Percentiles rank a stretch among this genome's conserved stretches.
These are phyloP conservation scores for Biscogniauxia marginata DNA, from an alignment of 2,329 filamentous ascomycete genomes.

Conservation along the genomic window DNA sequence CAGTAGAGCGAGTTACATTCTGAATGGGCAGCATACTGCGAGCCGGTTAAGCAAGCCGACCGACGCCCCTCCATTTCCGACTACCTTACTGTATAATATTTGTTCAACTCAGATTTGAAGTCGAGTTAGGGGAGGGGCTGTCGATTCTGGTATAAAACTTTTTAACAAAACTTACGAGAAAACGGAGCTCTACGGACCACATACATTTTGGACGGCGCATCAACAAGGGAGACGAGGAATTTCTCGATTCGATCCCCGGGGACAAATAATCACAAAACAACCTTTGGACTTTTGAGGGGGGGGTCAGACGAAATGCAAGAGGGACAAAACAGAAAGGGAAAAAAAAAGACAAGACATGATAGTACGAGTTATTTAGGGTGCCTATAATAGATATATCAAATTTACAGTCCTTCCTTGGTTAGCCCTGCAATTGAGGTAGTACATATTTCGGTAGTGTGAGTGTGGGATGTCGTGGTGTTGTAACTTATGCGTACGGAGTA, in stretches of 20 bases:
- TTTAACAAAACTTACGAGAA: slow-evolving; percentile 24
- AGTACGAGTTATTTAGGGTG: slow-evolving; percentile 2
- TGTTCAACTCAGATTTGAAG: slow-evolving; percentile 16
- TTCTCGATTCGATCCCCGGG: background rate
- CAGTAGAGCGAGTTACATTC: slow-evolving; percentile 14
- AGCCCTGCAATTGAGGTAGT: no score
- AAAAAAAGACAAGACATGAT: background rate
- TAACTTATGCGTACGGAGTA: no score
- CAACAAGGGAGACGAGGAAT: slow-evolving; percentile 12
- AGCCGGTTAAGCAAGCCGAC: slow-evolving; percentile 13
- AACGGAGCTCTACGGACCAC: slow-evolving; percentile 23
- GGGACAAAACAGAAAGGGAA: background rate
- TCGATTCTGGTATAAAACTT: slow-evolving; percentile 32
- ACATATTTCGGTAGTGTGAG: no score
- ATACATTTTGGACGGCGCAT: slow-evolving; percentile 19
- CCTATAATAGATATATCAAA: slow-evolving; percentile 1
- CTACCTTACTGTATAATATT: slow-evolving; percentile 31
- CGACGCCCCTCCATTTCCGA: slow-evolving; percentile 11
- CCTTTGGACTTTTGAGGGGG: background rate
- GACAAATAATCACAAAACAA: background rate
- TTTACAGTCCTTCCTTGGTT: background rate
- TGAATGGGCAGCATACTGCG: slow-evolving; percentile 13
- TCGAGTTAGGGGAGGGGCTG: slow-evolving; percentile 10
- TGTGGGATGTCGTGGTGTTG: no score
- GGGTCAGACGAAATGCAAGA: background rate